Conservation (phyloP, 805 yeast genomes). For the Monosporozyma unispora region DNA sequence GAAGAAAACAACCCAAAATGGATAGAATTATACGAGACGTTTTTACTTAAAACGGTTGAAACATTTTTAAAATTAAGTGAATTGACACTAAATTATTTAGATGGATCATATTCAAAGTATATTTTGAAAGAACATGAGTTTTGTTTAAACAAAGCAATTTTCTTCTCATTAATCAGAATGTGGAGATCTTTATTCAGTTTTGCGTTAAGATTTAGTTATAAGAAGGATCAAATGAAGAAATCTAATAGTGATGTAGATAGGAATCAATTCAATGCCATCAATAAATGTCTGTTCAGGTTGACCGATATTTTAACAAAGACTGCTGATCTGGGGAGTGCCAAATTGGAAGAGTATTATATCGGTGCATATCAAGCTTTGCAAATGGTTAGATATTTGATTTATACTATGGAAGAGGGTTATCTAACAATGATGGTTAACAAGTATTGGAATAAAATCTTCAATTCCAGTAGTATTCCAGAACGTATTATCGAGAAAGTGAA, state of each 20-base stretch:
- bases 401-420: constrained; percentile 8
- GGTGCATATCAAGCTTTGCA: constrained; percentile 10
- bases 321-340: constrained; percentile 2
- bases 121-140: constrained; percentile 5
- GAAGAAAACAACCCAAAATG: constrained; percentile 3
- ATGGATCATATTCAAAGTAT: constrained; percentile 3
- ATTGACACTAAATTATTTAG: constrained; percentile 6
- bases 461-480: constrained; percentile 7
- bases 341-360: constrained; percentile 8
- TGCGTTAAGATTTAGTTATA: constrained; percentile 10
- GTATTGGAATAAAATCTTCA: constrained; percentile 11
- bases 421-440: constrained; percentile 5
- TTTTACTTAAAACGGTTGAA: constrained; percentile 5
- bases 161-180: constrained; percentile 8
- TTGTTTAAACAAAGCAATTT: constrained; percentile 9
- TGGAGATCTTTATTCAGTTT: constrained; percentile 11
- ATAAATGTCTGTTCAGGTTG: background rate
- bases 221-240: constrained; percentile 3
- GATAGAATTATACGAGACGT: constrained; percentile 7
- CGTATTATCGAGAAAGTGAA: constrained; percentile 9
- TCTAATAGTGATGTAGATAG: background rate
- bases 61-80: constrained; percentile 4
- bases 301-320: constrained; percentile 1
- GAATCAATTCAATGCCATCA: background rate
- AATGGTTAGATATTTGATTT: constrained; percentile 11